Evolutionary conservation across 208 protist species (phyloP).

Genomic region (Endotrypanum monterogeii): DNA sequence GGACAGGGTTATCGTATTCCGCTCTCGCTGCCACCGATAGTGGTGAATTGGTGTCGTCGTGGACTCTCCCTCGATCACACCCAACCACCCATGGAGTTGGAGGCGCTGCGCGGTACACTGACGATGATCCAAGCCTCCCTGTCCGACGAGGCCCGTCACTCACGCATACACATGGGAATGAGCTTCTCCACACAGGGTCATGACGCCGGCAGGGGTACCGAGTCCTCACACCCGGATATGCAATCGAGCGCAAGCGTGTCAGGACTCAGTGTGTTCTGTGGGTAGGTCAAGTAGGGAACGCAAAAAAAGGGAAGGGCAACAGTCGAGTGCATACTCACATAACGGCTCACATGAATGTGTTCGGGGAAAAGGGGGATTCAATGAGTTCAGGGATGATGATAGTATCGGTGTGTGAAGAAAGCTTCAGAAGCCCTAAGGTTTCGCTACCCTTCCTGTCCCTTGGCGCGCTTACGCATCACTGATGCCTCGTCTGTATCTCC

Average conservation of each 20-base stretch:
- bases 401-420: too few species aligned
- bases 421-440: too few species aligned
- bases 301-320: neutral
- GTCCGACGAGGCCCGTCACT: constrained; percentile 6
- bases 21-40: constrained; percentile 22
- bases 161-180: neutral
- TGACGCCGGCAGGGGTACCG: neutral
- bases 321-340: neutral
- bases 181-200: neutral
- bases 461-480: neutral
- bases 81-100: constrained; percentile 26
- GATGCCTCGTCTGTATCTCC: too few species aligned
- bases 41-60: constrained; percentile 28
- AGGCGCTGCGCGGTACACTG: constrained; percentile 26
- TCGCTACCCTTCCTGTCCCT: neutral
- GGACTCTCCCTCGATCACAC: constrained; percentile 29
- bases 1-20: constrained; percentile 38
- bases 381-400: too few species aligned
- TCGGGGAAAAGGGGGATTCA: neutral
- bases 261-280: neutral
- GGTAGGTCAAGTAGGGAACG: neutral
- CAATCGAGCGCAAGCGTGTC: neutral
- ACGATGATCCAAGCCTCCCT: constrained; percentile 16
- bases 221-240: neutral
- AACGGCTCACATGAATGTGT: neutral